A percentile compares a stretch with the other conserved stretches of the same genome.
phyloP scores from a whole-genome alignment of 495 filamentous ascomycete genomes.

The Penicillium silybi region DNA sequence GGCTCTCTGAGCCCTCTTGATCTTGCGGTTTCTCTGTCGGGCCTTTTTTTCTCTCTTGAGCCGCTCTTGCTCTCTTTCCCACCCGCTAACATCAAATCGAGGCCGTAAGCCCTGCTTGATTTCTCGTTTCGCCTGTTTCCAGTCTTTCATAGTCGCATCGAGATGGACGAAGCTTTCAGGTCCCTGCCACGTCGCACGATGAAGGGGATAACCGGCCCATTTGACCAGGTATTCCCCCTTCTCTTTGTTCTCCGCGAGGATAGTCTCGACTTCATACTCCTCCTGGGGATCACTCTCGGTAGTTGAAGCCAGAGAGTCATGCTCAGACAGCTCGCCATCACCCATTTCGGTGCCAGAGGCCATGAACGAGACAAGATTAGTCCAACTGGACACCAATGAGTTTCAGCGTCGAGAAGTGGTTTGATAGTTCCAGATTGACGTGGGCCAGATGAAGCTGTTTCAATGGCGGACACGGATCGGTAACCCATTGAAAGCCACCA shows the following conservation, averaged over 20 bases:
- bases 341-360: conserved; percentile 10
- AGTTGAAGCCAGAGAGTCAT: conserved; percentile 62
- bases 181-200: conserved; percentile 64
- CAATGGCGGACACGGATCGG: too few relatives aligned
- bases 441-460: not conserved
- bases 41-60: conserved; percentile 25
- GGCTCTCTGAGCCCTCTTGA: not conserved
- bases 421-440: not conserved
- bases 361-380: not conserved
- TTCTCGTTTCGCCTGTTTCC: conserved; percentile 48
- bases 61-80: conserved; percentile 27
- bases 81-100: conserved; percentile 49
- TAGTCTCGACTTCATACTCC: conserved; percentile 43
- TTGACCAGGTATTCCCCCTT: conserved; percentile 53
- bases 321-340: conserved; percentile 39
- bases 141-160: conserved; percentile 44
- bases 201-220: conserved; percentile 60
- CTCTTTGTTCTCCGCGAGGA: conserved; percentile 34
- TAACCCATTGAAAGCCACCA: not conserved
- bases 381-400: not conserved
- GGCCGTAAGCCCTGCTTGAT: conserved; percentile 36
- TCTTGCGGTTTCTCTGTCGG: conserved; percentile 30
- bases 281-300: conserved; percentile 32
- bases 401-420: not conserved
- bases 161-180: conserved; percentile 39